Evolutionary conservation across 2,329 filamentous ascomycete species (phyloP), one percentile per base, ranked within the genome.

Genomic region (Ustulina deusta): DNA sequence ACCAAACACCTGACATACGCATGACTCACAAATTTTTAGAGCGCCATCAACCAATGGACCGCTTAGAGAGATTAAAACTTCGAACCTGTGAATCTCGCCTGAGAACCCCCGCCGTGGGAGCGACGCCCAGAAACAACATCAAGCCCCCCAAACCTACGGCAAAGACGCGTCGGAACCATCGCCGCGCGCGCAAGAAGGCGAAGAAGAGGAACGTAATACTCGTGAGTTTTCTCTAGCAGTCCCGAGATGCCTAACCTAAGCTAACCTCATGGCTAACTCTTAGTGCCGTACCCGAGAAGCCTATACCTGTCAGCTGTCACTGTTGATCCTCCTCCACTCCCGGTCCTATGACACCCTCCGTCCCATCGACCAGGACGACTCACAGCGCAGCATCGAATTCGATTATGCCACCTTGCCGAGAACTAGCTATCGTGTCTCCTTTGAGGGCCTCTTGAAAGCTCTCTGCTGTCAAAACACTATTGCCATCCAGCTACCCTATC

Each of bases 361-460:
- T 38, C 63, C 62, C 32, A 44, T 69, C 56, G 25, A 20, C 36
- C 67, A 64, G 22, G 54, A 55, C 29, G 67, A 69, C 63, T 64
- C 57, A 10, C 42, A 64, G 27, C 55, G 54, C 10, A 42, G 17
- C 34, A 67, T 69, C 51, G 29, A 48, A 40, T 62, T 65, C 67
- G 57, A 57, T 36, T 34, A 15, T 38, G 25, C 56, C 13, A n/a
- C 46, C 48, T 59, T 60, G 29, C 63, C 63, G 3, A 54, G 40
- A 29, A 36, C 22, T 20, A 48, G 32, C 63, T 49, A 44, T 51
- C 54, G 15, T 22, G 48, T 64, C 49, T 51, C n/a, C 38, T 66
- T 64, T 48, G 38, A 60, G 20, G 34, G 57, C 48, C n/a, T 69
- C 17, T n/a, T 69, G 9, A 22, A 64, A 38, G 29, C 7, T 11